Evolutionary conservation across 768 basidiomycete species (phyloP).

Genomic region (Dentipellis sp.): DNA sequence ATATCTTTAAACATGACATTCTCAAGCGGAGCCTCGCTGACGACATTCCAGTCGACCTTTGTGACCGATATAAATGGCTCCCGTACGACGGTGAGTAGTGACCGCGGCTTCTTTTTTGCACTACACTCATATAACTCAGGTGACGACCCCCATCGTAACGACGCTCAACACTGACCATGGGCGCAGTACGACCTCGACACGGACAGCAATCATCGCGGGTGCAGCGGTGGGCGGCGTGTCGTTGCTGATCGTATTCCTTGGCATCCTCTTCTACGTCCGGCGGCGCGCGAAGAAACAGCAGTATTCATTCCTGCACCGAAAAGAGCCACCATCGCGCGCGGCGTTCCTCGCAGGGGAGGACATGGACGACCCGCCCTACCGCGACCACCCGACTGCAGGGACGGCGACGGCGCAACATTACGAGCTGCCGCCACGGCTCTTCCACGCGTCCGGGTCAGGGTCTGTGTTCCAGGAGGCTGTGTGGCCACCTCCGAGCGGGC

Average conservation of each 20-base stretch:
- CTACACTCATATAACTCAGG: background rate
- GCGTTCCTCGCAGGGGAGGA: slow-evolving; percentile 9
- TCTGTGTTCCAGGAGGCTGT: slow-evolving; percentile 14
- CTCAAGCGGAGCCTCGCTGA: slow-evolving; percentile 2
- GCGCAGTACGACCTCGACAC: background rate
- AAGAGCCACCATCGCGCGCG: slow-evolving; percentile 3
- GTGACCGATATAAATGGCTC: slow-evolving; percentile 7
- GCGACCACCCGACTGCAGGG: background rate
- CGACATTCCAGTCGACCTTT: slow-evolving; percentile 6
- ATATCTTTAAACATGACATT: background rate
- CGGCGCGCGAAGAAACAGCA: slow-evolving; percentile 1
- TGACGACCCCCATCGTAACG: slow-evolving; percentile 11
- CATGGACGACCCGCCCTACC: slow-evolving; percentile 5
- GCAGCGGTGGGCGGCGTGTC: slow-evolving; percentile 5
- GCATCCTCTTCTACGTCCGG: slow-evolving; percentile 4
- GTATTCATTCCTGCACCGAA: slow-evolving; percentile 9
- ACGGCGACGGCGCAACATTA: background rate
- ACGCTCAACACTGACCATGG: background rate
- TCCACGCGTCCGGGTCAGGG: slow-evolving; percentile 10
- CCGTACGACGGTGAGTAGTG: slow-evolving; percentile 9
- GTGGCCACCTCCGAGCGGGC: slow-evolving; percentile 9
- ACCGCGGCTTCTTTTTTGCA: background rate
- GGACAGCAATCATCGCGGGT: slow-evolving; percentile 5
- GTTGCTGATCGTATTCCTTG: slow-evolving; percentile 5
- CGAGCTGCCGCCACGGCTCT: slow-evolving; percentile 4